Base-by-base conservation (phyloP, 257 asterid species). In the Verbena officinalis region DNA sequence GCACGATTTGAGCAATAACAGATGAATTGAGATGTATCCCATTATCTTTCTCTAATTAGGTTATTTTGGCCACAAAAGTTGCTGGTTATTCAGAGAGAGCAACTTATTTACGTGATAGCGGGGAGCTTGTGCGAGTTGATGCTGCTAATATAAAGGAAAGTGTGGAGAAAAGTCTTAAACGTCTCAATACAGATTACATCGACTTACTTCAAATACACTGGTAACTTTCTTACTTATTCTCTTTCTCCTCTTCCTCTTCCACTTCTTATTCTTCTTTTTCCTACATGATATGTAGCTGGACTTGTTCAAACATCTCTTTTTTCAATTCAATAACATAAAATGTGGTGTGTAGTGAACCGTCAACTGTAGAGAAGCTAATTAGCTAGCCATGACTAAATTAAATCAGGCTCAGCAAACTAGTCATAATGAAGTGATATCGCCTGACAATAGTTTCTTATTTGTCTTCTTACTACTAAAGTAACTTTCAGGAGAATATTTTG, bases 191-290 rank as follows among this genome's bases (percentile, higher is more conserved):
- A 38, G 97, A 92, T 81, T 89, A 89, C 83, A 92, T 92, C 48
- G 97, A 92, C 81, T 78, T 92, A 55, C 95, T 92, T 64, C 98
- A 92, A 75, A 92, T 92, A 76, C 98, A 92, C 63, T 92, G 98
- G 98, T 89, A 83, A 83, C 75, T 12, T 43, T 52, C 39, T 23
- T 60, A 7, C 54, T 31, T 43, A 8, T 27, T 31, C 57, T 49
- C 33, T 11, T 44, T 30, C 56, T 48, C 21, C 27, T 45, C 48
- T 44, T 33, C 44, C 11, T 24, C 51, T 39, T 33, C n/a, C 64
- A 36, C n/a, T 65, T 23, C 42, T 74, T 40, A 5, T 43, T 45
- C 11, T 45, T 59, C 55, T 31, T 57, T 12, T 11, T 22, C 21
- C 19, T 43, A 2, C 9, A 20, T 12, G 46, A 55, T 36, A 60